phyloP scores from a whole-genome alignment of 352 stramenopile genomes.

The Globisporangium rhizosaccharum region DNA sequence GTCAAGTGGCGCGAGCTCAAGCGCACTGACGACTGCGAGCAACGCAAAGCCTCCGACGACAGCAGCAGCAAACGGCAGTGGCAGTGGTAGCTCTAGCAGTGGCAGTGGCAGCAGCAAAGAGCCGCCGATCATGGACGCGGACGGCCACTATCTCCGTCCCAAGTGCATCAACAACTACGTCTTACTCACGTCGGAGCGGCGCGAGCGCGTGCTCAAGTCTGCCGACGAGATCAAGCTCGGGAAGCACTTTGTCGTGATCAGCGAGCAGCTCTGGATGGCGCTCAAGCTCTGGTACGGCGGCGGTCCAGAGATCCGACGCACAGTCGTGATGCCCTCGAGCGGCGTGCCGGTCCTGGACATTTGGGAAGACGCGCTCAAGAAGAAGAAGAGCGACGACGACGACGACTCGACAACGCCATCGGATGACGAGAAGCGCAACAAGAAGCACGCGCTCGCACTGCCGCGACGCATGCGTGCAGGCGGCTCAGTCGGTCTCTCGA shows the following conservation, averaged over 20 bases:
- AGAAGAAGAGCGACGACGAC: constrained; percentile 54
- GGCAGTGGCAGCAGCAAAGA: constrained; percentile 41
- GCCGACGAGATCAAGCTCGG: constrained; percentile 72
- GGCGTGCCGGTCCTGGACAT: constrained; percentile 71
- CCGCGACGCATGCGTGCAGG: constrained; percentile 71
- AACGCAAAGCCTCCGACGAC: constrained; percentile 14
- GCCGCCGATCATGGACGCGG: constrained; percentile 64
- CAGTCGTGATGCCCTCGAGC: constrained; percentile 63
- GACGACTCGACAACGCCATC: constrained; percentile 37
- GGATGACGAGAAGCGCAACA: constrained; percentile 48
- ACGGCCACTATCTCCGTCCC: constrained; percentile 74
- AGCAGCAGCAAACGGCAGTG: constrained; percentile 6
- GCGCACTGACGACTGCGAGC: constrained; percentile 10
- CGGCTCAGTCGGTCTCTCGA: constrained; percentile 75
- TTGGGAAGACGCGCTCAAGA: constrained; percentile 64
- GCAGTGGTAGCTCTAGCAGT: constrained; percentile 14
- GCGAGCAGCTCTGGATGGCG: constrained; percentile 84
- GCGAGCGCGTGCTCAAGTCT: constrained; percentile 61
- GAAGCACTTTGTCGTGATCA: constrained; percentile 85
- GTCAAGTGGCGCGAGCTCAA: constrained; percentile 19
- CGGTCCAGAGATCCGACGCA: constrained; percentile 79
- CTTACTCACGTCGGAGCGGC: constrained; percentile 62
- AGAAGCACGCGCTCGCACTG: constrained; percentile 50
- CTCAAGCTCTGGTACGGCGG: constrained; percentile 91
- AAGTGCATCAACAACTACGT: constrained; percentile 84